These are phyloP conservation scores for Cryptococcus sp. DNA, from an alignment of 1,284 basidiomycete genomes.

Conservation along the genomic window DNA sequence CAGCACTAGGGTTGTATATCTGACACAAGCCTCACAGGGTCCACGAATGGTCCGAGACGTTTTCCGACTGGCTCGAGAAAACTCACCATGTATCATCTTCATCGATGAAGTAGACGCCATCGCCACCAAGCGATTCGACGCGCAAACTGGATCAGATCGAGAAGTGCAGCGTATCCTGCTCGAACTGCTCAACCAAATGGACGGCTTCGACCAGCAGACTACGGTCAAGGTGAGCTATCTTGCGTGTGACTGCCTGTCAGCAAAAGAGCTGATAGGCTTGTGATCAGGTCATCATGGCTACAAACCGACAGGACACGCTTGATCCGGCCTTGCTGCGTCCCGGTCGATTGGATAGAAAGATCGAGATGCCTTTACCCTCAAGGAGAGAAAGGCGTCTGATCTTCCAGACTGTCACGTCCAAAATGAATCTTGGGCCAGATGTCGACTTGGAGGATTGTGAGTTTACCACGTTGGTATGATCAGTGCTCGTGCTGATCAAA, in stretches of 20 bases:
- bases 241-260: neutral
- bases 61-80: constrained; percentile 95
- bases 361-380: constrained; percentile 95
- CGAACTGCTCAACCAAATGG: constrained; percentile 99
- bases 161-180: constrained; percentile 99
- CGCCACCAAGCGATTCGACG: constrained; percentile 99
- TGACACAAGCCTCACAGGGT: constrained; percentile 56
- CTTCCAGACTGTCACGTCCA: constrained; percentile 95
- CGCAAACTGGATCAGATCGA: constrained; percentile 97
- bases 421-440: constrained; percentile 98
- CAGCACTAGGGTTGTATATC: neutral
- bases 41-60: constrained; percentile 99
- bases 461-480: constrained; percentile 35
- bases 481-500: constrained; percentile 10
- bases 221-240: constrained; percentile 81
- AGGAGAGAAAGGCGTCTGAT: constrained; percentile 94
- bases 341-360: constrained; percentile 96
- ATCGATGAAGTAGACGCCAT: constrained; percentile 99
- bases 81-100: constrained; percentile 97
- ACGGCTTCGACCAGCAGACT: constrained; percentile 98
- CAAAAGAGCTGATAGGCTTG: neutral
- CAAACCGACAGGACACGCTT: constrained; percentile 92
- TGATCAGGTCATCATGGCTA: constrained; percentile 92
- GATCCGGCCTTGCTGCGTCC: constrained; percentile 97
- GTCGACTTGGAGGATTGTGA: constrained; percentile 97